Conservation (phyloP, 2,329 filamentous ascomycete species). For the Verticillium isaacii region DNA sequence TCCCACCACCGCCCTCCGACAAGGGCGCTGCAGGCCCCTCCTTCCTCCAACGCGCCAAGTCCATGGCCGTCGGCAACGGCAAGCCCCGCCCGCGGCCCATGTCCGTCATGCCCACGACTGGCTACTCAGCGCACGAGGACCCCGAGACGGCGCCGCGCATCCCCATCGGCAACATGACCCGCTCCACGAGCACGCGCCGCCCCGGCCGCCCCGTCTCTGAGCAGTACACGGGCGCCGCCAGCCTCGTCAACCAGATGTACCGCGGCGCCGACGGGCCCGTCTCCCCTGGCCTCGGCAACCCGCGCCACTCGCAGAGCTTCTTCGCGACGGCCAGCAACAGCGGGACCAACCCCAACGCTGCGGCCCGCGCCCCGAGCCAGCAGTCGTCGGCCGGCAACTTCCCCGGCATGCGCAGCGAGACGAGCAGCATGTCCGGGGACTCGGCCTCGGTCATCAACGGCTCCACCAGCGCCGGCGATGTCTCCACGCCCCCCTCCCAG, state of each 20-base stretch:
- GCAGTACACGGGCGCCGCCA: constrained; percentile 61
- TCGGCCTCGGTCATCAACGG: constrained; percentile 44
- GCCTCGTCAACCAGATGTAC: constrained; percentile 87
- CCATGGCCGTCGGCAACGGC: constrained; percentile 44
- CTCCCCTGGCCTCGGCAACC: constrained; percentile 53
- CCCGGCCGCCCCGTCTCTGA: constrained; percentile 55
- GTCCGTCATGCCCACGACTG: constrained; percentile 45
- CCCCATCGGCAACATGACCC: constrained; percentile 57
- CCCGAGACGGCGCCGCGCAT: constrained; percentile 73
- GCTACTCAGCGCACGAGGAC: constrained; percentile 48
- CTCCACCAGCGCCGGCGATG: constrained; percentile 45
- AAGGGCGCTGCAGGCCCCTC: constrained; percentile 40
- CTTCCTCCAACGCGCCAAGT: constrained; percentile 57
- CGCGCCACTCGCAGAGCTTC: constrained; percentile 60
- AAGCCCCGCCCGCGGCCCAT: constrained; percentile 50
- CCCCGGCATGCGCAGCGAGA: constrained; percentile 65
- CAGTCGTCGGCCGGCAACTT: constrained; percentile 54
- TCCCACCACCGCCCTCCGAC: constrained; percentile 66
- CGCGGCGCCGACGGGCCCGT: constrained; percentile 63
- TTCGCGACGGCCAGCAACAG: constrained; percentile 51
- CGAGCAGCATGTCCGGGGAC: constrained; percentile 63
- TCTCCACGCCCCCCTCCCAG: constrained; percentile 42
- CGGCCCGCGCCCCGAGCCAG: constrained; percentile 28
- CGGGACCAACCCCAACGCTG: constrained; percentile 40
- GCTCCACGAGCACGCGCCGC: constrained; percentile 48